Evolutionary conservation across 371 early-diverging fungal species (phyloP), one percentile per base, ranked within the genome.

Genomic region (Mortierella sp.): DNA sequence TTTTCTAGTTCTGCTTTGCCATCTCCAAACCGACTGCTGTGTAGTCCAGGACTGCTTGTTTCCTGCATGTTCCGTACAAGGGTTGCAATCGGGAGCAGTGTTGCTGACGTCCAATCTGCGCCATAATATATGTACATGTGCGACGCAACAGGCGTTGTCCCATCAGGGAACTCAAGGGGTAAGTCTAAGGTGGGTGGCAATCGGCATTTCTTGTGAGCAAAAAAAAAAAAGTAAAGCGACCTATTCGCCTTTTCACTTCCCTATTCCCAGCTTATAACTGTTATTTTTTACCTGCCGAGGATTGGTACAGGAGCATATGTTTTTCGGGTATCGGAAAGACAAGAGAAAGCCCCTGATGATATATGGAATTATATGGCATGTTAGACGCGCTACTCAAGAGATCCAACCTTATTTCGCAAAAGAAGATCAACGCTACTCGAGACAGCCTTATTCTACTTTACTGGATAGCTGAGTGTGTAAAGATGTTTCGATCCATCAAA

Each of bases 151-250:
- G 93, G 92, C 0, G 93, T 92, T 8, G 90, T 91, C 8, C 91
- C 92, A 75, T 91, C 92, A 8, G 92, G 90, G 31, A 92, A 88
- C 47, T 89, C 87, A 12, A 91, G 82, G 11, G 91, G 90, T 8
- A 91, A 79, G 50, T 89, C 91, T 84, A 55, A 17, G 7, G n/a
- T n/a, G n/a, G n/a, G n/a, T n/a, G n/a, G n/a, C n/a, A n/a, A n/a
- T n/a, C n/a, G n/a, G n/a, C n/a, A n/a, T n/a, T n/a, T n/a, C n/a
- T n/a, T n/a, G n/a, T n/a, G n/a, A n/a, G n/a, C n/a, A n/a, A n/a
- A n/a, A n/a, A n/a, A n/a, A n/a, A n/a, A n/a, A n/a, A n/a, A n/a
- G n/a, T n/a, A n/a, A n/a, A n/a, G n/a, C n/a, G n/a, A n/a, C n/a
- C n/a, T n/a, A n/a, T n/a, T n/a, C n/a, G n/a, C n/a, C n/a, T n/a